These are phyloP conservation scores for Forsythia suspensa DNA, from an alignment of 257 asterid species.

Conservation along the genomic window DNA sequence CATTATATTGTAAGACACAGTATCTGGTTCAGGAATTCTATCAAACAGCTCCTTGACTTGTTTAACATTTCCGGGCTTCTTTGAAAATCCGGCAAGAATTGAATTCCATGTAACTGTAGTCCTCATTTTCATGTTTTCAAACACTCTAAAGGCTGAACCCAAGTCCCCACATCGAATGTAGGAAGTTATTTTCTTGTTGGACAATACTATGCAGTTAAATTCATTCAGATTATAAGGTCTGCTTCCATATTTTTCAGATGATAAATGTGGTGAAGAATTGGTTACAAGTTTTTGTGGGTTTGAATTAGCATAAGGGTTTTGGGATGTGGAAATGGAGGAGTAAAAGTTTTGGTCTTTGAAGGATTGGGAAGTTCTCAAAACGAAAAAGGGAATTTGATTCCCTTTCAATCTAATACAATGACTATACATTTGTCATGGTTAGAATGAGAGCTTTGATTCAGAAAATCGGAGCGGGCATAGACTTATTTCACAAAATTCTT, in stretches of 20 bases:
- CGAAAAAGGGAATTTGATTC: slow-evolving; percentile 1
- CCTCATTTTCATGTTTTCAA: slow-evolving; percentile 43
- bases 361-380: slow-evolving; percentile 5
- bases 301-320: slow-evolving; percentile 26
- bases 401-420: slow-evolving; percentile 19
- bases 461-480: not conserved
- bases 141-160: slow-evolving; percentile 58
- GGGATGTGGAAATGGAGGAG: slow-evolving; percentile 17
- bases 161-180: slow-evolving; percentile 56
- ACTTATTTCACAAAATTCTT: not conserved
- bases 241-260: slow-evolving; percentile 12
- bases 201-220: slow-evolving; percentile 23
- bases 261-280: slow-evolving; percentile 5
- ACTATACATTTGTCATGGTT: slow-evolving; percentile 31
- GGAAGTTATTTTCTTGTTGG: slow-evolving; percentile 59
- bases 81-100: slow-evolving; percentile 56
- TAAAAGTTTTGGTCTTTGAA: slow-evolving; percentile 13
- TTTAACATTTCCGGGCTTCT: slow-evolving; percentile 42
- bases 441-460: not conserved
- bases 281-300: slow-evolving; percentile 14
- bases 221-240: slow-evolving; percentile 6
- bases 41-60: slow-evolving; percentile 65
- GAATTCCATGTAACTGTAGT: slow-evolving; percentile 75
- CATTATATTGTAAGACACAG: slow-evolving; percentile 65
- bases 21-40: slow-evolving; percentile 71